Conservation (phyloP, 768 basidiomycete genomes). For the Suillus bovinus region DNA sequence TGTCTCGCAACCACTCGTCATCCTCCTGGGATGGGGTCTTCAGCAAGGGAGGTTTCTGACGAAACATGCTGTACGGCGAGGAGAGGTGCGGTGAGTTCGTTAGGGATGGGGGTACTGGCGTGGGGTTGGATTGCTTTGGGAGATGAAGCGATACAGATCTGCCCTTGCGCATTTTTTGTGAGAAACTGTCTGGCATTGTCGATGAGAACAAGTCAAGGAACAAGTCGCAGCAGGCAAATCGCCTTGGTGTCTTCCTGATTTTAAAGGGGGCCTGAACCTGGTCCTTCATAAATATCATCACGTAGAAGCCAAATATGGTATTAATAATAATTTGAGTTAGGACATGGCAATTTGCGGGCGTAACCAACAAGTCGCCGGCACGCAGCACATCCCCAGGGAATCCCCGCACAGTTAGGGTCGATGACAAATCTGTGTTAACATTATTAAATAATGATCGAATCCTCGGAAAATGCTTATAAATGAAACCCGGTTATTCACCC, state of each 20-base stretch:
- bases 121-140: slow-evolving; percentile 30
- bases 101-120: slow-evolving; percentile 62
- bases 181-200: neutral
- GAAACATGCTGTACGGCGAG: slow-evolving; percentile 51
- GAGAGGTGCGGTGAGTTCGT: slow-evolving; percentile 54
- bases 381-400: slow-evolving; percentile 2
- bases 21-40: slow-evolving; percentile 49
- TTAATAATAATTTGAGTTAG: neutral
- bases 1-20: slow-evolving; percentile 66
- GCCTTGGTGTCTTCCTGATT: neutral
- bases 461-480: neutral
- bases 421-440: slow-evolving; percentile 3
- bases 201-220: neutral
- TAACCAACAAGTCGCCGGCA: neutral
- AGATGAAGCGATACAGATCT: slow-evolving; percentile 22
- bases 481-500: neutral
- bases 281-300: neutral
- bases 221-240: neutral
- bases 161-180: slow-evolving; percentile 10
- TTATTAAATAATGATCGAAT: slow-evolving; percentile 9
- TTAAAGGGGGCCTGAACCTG: neutral
- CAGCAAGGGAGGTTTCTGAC: slow-evolving; percentile 33
- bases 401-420: neutral
- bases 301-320: neutral
- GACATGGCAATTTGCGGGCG: too few relatives aligned